These are phyloP conservation scores for Erodium texanum DNA, from an alignment of 441 rosid species.

Conservation along the genomic window DNA sequence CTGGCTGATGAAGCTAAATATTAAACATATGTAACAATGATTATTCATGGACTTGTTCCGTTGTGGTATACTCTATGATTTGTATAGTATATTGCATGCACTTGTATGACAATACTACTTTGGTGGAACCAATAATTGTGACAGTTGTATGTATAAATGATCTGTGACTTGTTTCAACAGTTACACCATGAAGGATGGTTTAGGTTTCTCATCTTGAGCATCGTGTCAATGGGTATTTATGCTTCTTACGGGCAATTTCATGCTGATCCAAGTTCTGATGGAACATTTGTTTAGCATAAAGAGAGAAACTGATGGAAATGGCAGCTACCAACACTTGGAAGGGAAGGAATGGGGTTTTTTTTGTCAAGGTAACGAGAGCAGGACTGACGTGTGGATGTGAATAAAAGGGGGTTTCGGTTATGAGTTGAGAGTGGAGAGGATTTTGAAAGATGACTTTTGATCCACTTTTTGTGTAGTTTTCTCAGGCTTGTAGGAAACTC, in stretches of 20 bases:
- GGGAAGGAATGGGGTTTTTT: too few relatives aligned
- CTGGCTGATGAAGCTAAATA: constrained; percentile 30
- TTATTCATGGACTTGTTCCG: neutral
- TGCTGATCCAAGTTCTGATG: neutral
- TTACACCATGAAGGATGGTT: neutral
- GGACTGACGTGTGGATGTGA: too few relatives aligned
- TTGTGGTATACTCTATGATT: neutral
- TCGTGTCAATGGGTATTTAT: neutral
- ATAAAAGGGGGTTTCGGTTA: too few relatives aligned
- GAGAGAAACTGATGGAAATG: too few relatives aligned
- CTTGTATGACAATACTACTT: neutral
- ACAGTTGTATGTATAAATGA: neutral
- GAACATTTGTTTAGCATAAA: neutral
- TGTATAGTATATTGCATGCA: neutral
- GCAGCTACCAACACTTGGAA: too few relatives aligned
- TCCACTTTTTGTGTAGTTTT: too few relatives aligned
- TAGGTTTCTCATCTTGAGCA: neutral
- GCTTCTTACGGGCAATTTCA: constrained; percentile 2
- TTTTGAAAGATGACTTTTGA: too few relatives aligned
- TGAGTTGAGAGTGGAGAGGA: too few relatives aligned
- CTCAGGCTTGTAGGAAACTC: too few relatives aligned
- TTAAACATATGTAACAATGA: neutral
- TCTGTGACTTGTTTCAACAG: neutral
- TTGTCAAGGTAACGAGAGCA: too few relatives aligned
- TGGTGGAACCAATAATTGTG: neutral